A percentile compares a stretch with the other conserved stretches of the same genome.
Evolutionary conservation across 169 alveolate species (phyloP).

Genomic region (Cryptosporidium sp.): DNA sequence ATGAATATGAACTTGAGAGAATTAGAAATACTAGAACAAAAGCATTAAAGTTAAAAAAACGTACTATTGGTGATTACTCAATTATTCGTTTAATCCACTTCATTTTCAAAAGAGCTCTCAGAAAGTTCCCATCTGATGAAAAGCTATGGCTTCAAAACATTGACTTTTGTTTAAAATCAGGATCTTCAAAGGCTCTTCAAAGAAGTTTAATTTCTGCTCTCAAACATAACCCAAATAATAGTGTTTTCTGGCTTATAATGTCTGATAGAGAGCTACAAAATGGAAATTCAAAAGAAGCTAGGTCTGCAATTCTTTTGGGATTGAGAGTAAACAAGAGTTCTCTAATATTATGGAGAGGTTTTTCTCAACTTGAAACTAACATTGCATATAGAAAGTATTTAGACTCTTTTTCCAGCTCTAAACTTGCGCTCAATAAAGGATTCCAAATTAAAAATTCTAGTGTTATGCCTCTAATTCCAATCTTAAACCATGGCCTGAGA

Average conservation of each 20-base stretch:
- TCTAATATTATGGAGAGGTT: conserved; percentile 56
- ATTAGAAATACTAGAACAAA: conserved; percentile 52
- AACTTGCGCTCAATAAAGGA: neutral
- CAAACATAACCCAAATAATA: conserved; percentile 41
- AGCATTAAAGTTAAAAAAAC: conserved; percentile 29
- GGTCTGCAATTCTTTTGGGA: conserved; percentile 50
- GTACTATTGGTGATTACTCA: conserved; percentile 72
- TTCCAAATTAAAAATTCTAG: neutral
- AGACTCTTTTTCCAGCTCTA: conserved; percentile 1
- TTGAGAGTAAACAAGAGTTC: conserved; percentile 50
- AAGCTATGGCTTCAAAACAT: conserved; percentile 65
- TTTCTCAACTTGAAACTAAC: conserved; percentile 45
- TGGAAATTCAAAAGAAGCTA: conserved; percentile 60
- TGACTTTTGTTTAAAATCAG: conserved; percentile 71
- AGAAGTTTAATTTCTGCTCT: conserved; percentile 65
- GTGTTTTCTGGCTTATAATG: conserved; percentile 66
- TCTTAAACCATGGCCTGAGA: neutral
- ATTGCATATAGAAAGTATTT: conserved; percentile 46
- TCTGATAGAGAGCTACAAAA: conserved; percentile 73
- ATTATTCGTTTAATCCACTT: conserved; percentile 63
- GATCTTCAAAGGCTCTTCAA: conserved; percentile 67
- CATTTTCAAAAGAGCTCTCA: conserved; percentile 58
- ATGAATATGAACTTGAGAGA: conserved; percentile 72
- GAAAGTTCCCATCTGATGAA: conserved; percentile 66
- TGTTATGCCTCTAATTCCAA: conserved; percentile 35